phyloP scores from a whole-genome alignment of 139 green algal species.

The Yamagishiella unicocca region DNA sequence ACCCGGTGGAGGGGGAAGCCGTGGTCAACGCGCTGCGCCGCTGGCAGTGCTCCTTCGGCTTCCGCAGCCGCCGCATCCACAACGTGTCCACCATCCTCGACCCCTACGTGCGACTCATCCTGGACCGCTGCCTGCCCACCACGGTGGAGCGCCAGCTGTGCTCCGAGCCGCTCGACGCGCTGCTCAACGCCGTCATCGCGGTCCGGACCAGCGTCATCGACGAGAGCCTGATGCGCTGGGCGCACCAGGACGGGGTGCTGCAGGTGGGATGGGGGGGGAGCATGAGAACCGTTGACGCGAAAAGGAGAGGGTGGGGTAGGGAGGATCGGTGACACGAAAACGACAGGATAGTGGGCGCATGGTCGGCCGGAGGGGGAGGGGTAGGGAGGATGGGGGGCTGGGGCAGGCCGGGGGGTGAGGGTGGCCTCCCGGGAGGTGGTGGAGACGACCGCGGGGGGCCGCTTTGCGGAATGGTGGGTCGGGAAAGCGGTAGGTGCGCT shows the following conservation, averaged over 20 bases:
- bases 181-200: conserved; percentile 47
- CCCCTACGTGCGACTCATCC: conserved; percentile 54
- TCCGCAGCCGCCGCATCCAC: conserved; percentile 15
- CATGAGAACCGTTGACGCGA: too few species aligned
- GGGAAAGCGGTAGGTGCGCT: too few species aligned
- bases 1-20: conserved; percentile 49
- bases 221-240: conserved; percentile 52
- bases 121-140: conserved; percentile 54
- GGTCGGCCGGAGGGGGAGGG: too few species aligned
- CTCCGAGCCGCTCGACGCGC: conserved; percentile 51
- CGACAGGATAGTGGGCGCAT: too few species aligned
- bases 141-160: conserved; percentile 51
- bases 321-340: too few species aligned
- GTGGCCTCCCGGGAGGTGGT: too few species aligned
- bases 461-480: too few species aligned
- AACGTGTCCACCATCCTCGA: conserved; percentile 39
- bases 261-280: conserved; percentile 45
- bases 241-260: conserved; percentile 35
- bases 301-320: too few species aligned
- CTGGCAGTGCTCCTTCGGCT: conserved; percentile 44
- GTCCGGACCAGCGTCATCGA: conserved; percentile 54
- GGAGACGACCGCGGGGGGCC: too few species aligned
- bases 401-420: too few species aligned
- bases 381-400: too few species aligned
- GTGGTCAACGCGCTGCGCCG: conserved; percentile 56